These are phyloP conservation scores for Ceratocystis variospora DNA, from an alignment of 2,329 filamentous ascomycete genomes.

Conservation along the genomic window DNA sequence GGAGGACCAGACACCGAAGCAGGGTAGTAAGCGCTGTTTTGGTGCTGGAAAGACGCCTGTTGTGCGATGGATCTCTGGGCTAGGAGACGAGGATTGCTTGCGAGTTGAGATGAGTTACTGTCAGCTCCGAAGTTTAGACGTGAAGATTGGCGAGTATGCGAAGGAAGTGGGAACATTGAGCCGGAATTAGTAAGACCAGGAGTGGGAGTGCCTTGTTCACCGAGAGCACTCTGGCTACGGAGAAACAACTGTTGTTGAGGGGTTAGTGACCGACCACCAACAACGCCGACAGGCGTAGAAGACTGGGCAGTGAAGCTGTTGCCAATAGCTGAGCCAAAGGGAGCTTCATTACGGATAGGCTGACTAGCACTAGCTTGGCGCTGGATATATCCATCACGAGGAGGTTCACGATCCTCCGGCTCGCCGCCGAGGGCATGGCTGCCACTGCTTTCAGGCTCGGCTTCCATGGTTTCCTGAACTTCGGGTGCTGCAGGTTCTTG, in stretches of 20 bases:
- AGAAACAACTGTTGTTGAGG: constrained; percentile 64
- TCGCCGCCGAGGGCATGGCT: constrained; percentile 86
- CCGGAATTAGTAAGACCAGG: constrained; percentile 37
- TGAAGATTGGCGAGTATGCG: constrained; percentile 71
- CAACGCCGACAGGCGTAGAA: constrained; percentile 39
- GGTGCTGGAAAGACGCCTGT: constrained; percentile 40
- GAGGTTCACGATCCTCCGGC: constrained; percentile 62
- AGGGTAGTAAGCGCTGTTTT: constrained; percentile 62
- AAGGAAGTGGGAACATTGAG: constrained; percentile 44
- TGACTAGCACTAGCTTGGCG: constrained; percentile 52
- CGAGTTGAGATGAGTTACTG: constrained; percentile 47
- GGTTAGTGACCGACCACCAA: constrained; percentile 56
- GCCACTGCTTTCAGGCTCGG: constrained; percentile 63
- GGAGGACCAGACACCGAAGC: constrained; percentile 83
- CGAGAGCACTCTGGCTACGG: constrained; percentile 46
- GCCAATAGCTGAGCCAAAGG: constrained; percentile 39
- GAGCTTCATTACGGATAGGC: constrained; percentile 56
- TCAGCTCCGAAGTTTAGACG: constrained; percentile 82
- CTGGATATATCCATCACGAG: constrained; percentile 40
- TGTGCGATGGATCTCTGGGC: constrained; percentile 68
- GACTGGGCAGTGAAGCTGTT: constrained; percentile 36
- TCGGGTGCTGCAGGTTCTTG: constrained; percentile 35
- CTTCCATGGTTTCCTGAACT: constrained; percentile 44
- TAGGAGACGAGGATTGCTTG: constrained; percentile 68
- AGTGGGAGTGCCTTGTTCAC: constrained; percentile 47